phyloP scores from a whole-genome alignment of 257 asterid genomes.

The Solanum etuberosum region DNA sequence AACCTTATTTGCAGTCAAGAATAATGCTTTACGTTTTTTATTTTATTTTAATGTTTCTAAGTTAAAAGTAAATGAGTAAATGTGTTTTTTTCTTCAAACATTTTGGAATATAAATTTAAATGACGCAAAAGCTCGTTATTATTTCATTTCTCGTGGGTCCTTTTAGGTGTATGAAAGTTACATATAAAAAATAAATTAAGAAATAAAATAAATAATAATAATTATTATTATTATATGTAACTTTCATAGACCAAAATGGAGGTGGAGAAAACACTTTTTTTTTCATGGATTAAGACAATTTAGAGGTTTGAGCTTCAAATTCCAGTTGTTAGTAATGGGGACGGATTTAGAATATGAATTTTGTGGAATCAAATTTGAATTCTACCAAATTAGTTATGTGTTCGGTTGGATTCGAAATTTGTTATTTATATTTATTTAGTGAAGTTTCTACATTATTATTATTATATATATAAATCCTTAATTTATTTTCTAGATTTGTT shows the following conservation, averaged over 20 bases:
- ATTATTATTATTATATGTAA: not conserved
- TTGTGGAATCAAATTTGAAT: not conserved
- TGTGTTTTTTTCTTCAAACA: not conserved
- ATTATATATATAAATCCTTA: no score
- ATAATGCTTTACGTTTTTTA: not conserved
- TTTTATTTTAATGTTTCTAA: not conserved
- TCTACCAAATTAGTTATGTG: not conserved
- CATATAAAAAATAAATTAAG: not conserved
- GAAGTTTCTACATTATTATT: not conserved
- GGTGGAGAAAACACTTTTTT: not conserved
- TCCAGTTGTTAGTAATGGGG: not conserved
- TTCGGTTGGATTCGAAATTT: not conserved
- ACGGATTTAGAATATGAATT: not conserved
- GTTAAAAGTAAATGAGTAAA: not conserved
- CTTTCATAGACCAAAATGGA: not conserved
- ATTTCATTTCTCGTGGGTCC: not conserved
- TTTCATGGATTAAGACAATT: not conserved
- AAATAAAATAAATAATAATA: not conserved
- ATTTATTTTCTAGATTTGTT: not conserved
- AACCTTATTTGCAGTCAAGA: not conserved
- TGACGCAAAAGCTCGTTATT: not conserved
- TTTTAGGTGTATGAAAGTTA: not conserved
- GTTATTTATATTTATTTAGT: not conserved
- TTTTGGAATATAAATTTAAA: not conserved
- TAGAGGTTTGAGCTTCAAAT: not conserved